Evolutionary conservation across 2,329 filamentous ascomycete genomes (phyloP), one percentile per base, ranked within the genome.

Genomic region (Fusarium dlaminii): DNA sequence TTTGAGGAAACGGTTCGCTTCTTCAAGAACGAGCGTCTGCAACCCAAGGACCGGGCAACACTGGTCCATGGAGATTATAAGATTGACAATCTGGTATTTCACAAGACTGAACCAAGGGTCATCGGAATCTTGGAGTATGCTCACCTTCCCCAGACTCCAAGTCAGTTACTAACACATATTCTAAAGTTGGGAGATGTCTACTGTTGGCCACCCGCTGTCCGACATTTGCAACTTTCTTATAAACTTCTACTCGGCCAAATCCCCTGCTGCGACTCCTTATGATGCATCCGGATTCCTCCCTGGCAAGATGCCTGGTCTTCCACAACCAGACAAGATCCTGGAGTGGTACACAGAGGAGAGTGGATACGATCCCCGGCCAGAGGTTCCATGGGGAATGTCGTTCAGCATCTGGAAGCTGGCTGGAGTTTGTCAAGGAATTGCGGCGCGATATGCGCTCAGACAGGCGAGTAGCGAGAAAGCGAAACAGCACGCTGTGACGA

Each of bases 11-110:
- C 96, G 85, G 88, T 96, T 48, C 82, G 81, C 4, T 98, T 96
- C 84, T 98, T 98, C 82, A 87, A 85, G 56, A 88, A 95, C 78
- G 86, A 90, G 74, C 82, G 82, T 65, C 87, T 87, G 56, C 94
- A 96, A 83, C 96, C 96, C 2, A 85, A 87, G 70, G 96, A 98
- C 81, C 87, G 93, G 70, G 91, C 89, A 29, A 92, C 92, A 9
- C 88, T 98, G 72, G 92, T 98, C 36, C 96, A 98, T 80, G 96
- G 96, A 40, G 96, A 99, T 82, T 99, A 96, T 86, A 99, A 98
- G 86, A 97, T 96, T 79, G 93, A 96, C 82, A 96, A 96, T 78
- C 82, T 96, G 74, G 91, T 96, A 45, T 99, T 97, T 82, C 94
- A 98, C 85, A 93, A 93, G 84, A 95, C 93, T 0, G 93, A 96